Percentiles rank a stretch among this genome's conserved stretches.
These are phyloP conservation scores for Penicillium sumatraense DNA, from an alignment of 2,329 filamentous ascomycete species.

Conservation along the genomic window DNA sequence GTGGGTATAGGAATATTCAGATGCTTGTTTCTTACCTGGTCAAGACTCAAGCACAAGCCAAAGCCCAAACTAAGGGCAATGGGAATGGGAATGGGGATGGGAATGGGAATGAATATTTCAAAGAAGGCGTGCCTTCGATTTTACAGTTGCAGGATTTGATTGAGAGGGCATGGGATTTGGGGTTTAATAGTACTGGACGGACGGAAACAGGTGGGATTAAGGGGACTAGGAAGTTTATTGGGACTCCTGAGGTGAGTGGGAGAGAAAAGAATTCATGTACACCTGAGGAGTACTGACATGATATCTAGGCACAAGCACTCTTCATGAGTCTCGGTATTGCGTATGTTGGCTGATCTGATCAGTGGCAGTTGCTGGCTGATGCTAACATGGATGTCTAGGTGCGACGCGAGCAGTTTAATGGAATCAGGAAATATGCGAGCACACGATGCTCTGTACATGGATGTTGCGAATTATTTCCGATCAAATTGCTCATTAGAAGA, in stretches of 20 bases:
- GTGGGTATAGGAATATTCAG: constrained; percentile 93
- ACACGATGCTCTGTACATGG: constrained; percentile 64
- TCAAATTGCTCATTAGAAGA: constrained; percentile 53
- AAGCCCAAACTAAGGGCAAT: too few species aligned
- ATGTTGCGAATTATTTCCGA: constrained; percentile 76
- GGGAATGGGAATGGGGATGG: not conserved
- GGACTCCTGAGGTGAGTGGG: constrained; percentile 76
- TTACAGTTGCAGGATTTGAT: constrained; percentile 84
- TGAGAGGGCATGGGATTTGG: constrained; percentile 84
- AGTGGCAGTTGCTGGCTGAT: too few species aligned
- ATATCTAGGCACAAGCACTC: constrained; percentile 80
- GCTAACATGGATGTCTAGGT: constrained; percentile 38
- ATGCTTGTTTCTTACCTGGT: constrained; percentile 83
- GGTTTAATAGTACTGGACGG: constrained; percentile 75
- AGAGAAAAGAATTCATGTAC: too few species aligned
- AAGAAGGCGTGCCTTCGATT: constrained; percentile 70
- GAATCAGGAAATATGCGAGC: constrained; percentile 51
- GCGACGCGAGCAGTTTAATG: constrained; percentile 65
- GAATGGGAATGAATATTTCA: constrained; percentile 63
- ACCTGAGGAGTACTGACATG: too few species aligned
- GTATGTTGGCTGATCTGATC: too few species aligned
- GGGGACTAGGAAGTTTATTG: constrained; percentile 93
- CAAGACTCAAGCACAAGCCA: too few species aligned
- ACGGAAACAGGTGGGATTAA: constrained; percentile 84
- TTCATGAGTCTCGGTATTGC: constrained; percentile 71